Base-by-base conservation (phyloP, 495 filamentous ascomycete species). In the Talaromyces ruber region DNA sequence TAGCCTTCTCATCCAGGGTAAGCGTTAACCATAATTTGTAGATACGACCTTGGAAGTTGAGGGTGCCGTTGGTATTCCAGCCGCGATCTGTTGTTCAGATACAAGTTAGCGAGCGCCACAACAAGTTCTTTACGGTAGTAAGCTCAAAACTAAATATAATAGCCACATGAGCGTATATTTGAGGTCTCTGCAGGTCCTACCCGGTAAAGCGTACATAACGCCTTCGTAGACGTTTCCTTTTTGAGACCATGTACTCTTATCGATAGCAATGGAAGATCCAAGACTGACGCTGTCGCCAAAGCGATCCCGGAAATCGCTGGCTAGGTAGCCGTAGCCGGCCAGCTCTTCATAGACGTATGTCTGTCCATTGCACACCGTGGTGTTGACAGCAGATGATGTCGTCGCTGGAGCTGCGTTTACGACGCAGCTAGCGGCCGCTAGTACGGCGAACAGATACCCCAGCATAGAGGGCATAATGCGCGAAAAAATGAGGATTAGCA, bases 271-370 rank as follows among this genome's bases (percentile, higher is more conserved):
- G 29, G 87, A 79, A 63, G 83, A 88, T 16, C 89, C 90, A 25
- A 88, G 74, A 14, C 87, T 85, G 6, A 93, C 66, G 0, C 88
- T 93, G 69, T 94, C 89, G 9, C 86, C 86, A 63, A 82, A 88
- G 68, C 90, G 84, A 74, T 93, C 90, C 5, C 76, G 70, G 16
- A 81, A 82, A 63, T 88, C 79, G 12, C 77, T 76, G 3, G 82
- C 68, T 28, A 92, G 67, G 62, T 78, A 82, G 4, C 90, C 88
- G 65, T 86, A 93, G 21, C 90, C 90, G 12, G 85, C 87, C 4
- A 93, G 82, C 51, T 83, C 78, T 61, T 88, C 74, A 71, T 92
- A 92, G 12, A 80, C 76, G 69, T 88, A 92, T 0, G 71, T 74
- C 64, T 85, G 76, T 34, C 86, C 84, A 62, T 82, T 84, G 68